Percentiles rank a stretch among this genome's conserved stretches.
These are phyloP conservation scores for Fusarium phyllophilum DNA, from an alignment of 2,329 filamentous ascomycete species.

Conservation along the genomic window DNA sequence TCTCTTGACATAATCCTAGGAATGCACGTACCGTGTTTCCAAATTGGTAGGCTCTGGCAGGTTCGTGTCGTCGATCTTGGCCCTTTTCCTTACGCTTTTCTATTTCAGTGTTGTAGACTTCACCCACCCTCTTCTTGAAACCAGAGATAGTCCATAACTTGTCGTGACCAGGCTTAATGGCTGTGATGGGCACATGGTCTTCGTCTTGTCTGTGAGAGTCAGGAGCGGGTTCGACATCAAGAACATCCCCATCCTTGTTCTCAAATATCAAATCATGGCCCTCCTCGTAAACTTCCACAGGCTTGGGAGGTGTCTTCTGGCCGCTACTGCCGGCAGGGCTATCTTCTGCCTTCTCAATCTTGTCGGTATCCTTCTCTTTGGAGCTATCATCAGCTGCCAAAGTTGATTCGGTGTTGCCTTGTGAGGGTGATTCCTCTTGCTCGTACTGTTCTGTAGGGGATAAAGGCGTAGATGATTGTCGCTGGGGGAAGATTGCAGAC, in stretches of 20 bases:
- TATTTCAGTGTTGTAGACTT: slow-evolving; percentile 69
- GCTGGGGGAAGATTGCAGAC: slow-evolving; percentile 84
- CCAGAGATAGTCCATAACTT: slow-evolving; percentile 50
- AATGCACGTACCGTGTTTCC: slow-evolving; percentile 74
- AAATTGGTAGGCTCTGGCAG: slow-evolving; percentile 86
- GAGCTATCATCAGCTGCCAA: slow-evolving; percentile 47
- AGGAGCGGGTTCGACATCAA: slow-evolving; percentile 65
- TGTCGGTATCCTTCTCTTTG: slow-evolving; percentile 46
- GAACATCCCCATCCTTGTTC: slow-evolving; percentile 86
- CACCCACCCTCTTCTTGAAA: slow-evolving; percentile 62
- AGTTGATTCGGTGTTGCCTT: slow-evolving; percentile 49
- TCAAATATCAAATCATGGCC: slow-evolving; percentile 83
- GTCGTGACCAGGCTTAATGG: slow-evolving; percentile 31
- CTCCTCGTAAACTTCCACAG: slow-evolving; percentile 80
- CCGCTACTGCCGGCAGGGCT: slow-evolving; percentile 25
- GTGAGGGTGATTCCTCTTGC: slow-evolving; percentile 45
- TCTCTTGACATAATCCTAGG: background rate
- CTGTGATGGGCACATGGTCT: slow-evolving; percentile 34
- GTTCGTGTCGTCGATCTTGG: slow-evolving; percentile 72
- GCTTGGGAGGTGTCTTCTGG: slow-evolving; percentile 42
- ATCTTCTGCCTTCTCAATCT: slow-evolving; percentile 38
- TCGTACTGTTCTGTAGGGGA: slow-evolving; percentile 39
- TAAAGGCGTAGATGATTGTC: slow-evolving; percentile 46
- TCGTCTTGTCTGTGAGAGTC: slow-evolving; percentile 13
- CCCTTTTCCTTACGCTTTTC: slow-evolving; percentile 70